phyloP scores from a whole-genome alignment of 1,284 basidiomycete genomes.

The Bjerkandera adusta region DNA sequence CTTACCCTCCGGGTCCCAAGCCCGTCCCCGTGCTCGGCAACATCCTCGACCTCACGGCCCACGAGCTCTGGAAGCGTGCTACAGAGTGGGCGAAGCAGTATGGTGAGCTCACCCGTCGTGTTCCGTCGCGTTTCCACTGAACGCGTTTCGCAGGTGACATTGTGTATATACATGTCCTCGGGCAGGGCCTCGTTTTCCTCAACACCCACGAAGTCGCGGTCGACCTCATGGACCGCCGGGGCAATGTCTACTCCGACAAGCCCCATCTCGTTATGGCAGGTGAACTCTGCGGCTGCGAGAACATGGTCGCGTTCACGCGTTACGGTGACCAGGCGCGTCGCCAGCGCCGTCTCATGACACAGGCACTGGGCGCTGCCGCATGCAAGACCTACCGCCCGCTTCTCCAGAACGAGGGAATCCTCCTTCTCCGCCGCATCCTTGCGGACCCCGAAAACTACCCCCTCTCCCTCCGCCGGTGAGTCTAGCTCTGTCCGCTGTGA shows the following conservation, averaged over 20 bases:
- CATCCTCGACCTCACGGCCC: conserved; percentile 52
- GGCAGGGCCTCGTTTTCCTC: conserved; percentile 62
- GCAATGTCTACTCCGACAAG: conserved; percentile 70
- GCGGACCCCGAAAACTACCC: conserved; percentile 30
- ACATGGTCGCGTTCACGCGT: conserved; percentile 71
- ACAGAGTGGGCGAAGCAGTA: conserved; percentile 31
- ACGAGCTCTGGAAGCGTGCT: conserved; percentile 41
- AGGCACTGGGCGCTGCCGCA: conserved; percentile 50
- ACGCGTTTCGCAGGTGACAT: conserved; percentile 46
- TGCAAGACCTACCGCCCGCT: conserved; percentile 59
- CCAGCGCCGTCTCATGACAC: conserved; percentile 63
- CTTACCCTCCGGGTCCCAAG: conserved; percentile 62
- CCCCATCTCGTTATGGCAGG: conserved; percentile 61
- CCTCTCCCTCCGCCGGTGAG: conserved; percentile 28
- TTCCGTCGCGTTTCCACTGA: not conserved
- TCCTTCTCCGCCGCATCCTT: conserved; percentile 31
- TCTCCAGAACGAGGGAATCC: conserved; percentile 46
- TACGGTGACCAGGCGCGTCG: conserved; percentile 62
- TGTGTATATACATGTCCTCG: conserved; percentile 64
- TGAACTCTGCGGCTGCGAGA: conserved; percentile 67
- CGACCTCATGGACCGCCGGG: conserved; percentile 67
- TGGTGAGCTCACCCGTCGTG: conserved; percentile 20
- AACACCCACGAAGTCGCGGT: conserved; percentile 55
- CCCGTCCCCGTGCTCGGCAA: conserved; percentile 65
- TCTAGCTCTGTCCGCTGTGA: conserved; percentile 13